Conservation (phyloP, 1,139 yeast genomes). For the Scheffersomyces lignicola region DNA sequence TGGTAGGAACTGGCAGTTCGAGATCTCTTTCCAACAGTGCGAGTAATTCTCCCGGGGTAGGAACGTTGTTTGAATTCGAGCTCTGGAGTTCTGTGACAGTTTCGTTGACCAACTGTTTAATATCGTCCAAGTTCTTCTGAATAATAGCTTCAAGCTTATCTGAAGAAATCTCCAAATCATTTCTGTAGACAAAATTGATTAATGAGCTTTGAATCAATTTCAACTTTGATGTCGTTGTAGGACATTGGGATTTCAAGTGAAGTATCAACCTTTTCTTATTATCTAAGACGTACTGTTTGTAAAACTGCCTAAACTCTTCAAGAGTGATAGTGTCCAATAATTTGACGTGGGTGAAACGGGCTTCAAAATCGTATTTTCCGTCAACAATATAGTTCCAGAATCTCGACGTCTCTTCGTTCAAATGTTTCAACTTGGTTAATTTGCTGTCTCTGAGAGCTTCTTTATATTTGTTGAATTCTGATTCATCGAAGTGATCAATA, state of each 20-base stretch:
- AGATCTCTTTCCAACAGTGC: slow-evolving; percentile 15
- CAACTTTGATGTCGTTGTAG: slow-evolving; percentile 23
- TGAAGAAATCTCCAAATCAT: slow-evolving; percentile 24
- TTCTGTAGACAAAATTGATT: slow-evolving; percentile 25
- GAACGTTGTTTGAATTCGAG: slow-evolving; percentile 1
- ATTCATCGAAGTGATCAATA: slow-evolving; percentile 49
- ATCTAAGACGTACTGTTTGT: slow-evolving; percentile 43
- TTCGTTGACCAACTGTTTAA: slow-evolving; percentile 16
- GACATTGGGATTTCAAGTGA: slow-evolving; percentile 64
- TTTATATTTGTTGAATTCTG: slow-evolving; percentile 68
- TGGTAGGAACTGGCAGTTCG: slow-evolving; percentile 24
- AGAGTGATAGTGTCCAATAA: slow-evolving; percentile 54
- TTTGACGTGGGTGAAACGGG: slow-evolving; percentile 57
- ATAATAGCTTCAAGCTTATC: slow-evolving; percentile 28
- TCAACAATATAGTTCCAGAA: slow-evolving; percentile 68
- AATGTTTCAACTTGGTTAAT: slow-evolving; percentile 70
- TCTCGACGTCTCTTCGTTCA: slow-evolving; percentile 69
- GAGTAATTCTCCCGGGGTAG: slow-evolving; percentile 8
- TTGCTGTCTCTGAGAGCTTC: slow-evolving; percentile 67
- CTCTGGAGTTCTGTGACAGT: slow-evolving; percentile 9
- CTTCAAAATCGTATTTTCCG: slow-evolving; percentile 77
- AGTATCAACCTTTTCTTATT: slow-evolving; percentile 52
- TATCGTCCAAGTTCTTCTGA: slow-evolving; percentile 18
- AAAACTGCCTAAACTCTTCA: slow-evolving; percentile 58
- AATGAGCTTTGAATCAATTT: slow-evolving; percentile 30